phyloP scores from a whole-genome alignment of 257 asterid genomes.

The Linaria vulgaris region DNA sequence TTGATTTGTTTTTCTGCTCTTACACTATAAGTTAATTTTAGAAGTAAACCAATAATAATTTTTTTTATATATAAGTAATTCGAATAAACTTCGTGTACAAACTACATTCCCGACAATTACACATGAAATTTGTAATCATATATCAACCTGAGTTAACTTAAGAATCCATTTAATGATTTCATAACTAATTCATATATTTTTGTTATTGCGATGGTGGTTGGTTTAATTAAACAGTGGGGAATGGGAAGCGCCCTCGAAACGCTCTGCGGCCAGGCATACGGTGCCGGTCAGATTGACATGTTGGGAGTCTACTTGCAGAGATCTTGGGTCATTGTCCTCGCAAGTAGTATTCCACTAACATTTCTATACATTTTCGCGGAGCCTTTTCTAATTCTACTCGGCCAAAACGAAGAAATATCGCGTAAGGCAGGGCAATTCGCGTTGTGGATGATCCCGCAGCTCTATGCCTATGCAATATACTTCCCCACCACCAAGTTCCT shows the following conservation, averaged over 20 bases:
- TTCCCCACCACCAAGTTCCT: constrained; percentile 59
- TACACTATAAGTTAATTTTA: no score
- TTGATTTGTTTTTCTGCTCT: no score
- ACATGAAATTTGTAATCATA: no score
- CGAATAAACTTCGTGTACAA: no score
- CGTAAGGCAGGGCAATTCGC: constrained; percentile 43
- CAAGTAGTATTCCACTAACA: constrained; percentile 32
- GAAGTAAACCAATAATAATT: no score
- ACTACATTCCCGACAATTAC: no score
- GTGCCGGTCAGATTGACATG: constrained; percentile 57
- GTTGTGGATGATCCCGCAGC: constrained; percentile 67
- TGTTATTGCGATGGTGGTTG: no score
- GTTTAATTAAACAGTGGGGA: constrained; percentile 32
- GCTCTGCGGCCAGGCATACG: constrained; percentile 64
- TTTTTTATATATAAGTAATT: no score
- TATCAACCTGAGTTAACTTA: no score
- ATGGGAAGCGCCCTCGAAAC: constrained; percentile 68
- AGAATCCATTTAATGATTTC: no score
- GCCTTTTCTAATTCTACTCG: constrained; percentile 39
- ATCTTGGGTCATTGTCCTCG: constrained; percentile 53
- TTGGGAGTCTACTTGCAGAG: constrained; percentile 53
- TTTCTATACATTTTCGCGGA: constrained; percentile 40
- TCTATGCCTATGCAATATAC: constrained; percentile 54
- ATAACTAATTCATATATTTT: no score
- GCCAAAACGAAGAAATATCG: constrained; percentile 45